Percentiles rank a stretch among this genome's conserved stretches.
Evolutionary conservation across 2,329 filamentous ascomycete genomes (phyloP).

Genomic region (Colletotrichum chlorophyti): DNA sequence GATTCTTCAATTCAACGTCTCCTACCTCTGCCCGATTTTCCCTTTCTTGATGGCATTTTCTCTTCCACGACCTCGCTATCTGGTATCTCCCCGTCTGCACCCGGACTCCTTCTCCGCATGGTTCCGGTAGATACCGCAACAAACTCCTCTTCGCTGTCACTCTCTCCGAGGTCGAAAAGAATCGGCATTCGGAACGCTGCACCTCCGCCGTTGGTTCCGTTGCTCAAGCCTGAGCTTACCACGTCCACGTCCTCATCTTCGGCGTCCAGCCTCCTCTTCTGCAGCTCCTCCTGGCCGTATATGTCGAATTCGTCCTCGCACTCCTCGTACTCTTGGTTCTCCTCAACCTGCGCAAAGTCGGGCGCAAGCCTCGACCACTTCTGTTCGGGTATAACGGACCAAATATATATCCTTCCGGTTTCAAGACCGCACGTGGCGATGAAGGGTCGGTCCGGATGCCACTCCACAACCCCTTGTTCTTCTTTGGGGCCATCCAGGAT

Average conservation of each 20-base stretch:
- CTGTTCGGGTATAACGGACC: constrained; percentile 94
- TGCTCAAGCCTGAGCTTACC: constrained; percentile 71
- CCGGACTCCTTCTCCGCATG: constrained; percentile 84
- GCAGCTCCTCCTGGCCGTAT: constrained; percentile 91
- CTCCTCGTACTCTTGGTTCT: constrained; percentile 97
- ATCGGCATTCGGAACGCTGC: constrained; percentile 85
- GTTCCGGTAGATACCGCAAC: constrained; percentile 75
- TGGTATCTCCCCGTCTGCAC: constrained; percentile 66
- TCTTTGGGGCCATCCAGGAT: constrained; percentile 97
- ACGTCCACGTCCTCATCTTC: constrained; percentile 97
- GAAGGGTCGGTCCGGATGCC: constrained; percentile 89
- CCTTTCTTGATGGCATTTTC: constrained; percentile 50
- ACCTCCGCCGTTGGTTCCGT: constrained; percentile 56
- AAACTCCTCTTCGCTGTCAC: constrained; percentile 93
- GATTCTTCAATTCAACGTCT: constrained; percentile 8
- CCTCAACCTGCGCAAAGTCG: constrained; percentile 96
- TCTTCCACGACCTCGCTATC: constrained; percentile 62
- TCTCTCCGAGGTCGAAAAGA: constrained; percentile 89
- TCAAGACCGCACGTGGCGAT: constrained; percentile 93
- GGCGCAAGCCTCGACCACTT: constrained; percentile 97
- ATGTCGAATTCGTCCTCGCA: constrained; percentile 98
- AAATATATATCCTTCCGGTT: constrained; percentile 91
- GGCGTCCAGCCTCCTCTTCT: constrained; percentile 85
- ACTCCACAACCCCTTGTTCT: constrained; percentile 95
- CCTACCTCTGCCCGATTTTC: constrained; percentile 16